Percentiles rank a stretch among this genome's conserved stretches.
phyloP scores from a whole-genome alignment of 148 eudicot species.

The Rhododendron vialii region DNA sequence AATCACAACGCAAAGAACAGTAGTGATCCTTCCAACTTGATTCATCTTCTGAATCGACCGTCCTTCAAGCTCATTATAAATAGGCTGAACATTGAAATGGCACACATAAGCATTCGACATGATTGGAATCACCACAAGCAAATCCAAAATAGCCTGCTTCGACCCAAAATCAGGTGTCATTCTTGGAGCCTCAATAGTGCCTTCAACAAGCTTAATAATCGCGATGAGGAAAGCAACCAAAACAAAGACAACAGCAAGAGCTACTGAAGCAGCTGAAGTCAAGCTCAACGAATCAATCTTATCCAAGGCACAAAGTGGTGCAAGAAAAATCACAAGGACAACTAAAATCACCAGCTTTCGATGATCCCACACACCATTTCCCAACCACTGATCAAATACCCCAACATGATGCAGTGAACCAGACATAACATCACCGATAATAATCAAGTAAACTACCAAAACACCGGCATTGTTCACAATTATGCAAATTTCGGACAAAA shows the following conservation, averaged over 20 bases:
- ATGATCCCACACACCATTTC: constrained; percentile 87
- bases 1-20: constrained; percentile 58
- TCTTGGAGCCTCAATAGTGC: constrained; percentile 68
- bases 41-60: constrained; percentile 86
- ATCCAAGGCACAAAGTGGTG: constrained; percentile 83
- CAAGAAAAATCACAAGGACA: constrained; percentile 59
- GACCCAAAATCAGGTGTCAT: constrained; percentile 88
- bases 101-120: constrained; percentile 95
- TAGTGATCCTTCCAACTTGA: constrained; percentile 73
- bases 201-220: constrained; percentile 67
- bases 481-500: constrained; percentile 80
- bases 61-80: constrained; percentile 85
- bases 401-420: constrained; percentile 78
- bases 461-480: constrained; percentile 86
- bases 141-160: constrained; percentile 64
- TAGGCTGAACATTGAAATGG: constrained; percentile 92
- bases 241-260: constrained; percentile 83
- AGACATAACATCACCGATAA: constrained; percentile 93
- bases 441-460: constrained; percentile 87
- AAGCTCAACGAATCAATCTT: constrained; percentile 88
- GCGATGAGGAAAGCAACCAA: constrained; percentile 61
- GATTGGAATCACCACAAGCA: constrained; percentile 93
- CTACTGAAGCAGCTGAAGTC: constrained; percentile 95
- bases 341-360: constrained; percentile 69
- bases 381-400: constrained; percentile 81